Percentiles rank a stretch among this genome's conserved stretches.
Conservation (phyloP, 2,329 filamentous ascomycete genomes). For the Talaromyces sp. region DNA sequence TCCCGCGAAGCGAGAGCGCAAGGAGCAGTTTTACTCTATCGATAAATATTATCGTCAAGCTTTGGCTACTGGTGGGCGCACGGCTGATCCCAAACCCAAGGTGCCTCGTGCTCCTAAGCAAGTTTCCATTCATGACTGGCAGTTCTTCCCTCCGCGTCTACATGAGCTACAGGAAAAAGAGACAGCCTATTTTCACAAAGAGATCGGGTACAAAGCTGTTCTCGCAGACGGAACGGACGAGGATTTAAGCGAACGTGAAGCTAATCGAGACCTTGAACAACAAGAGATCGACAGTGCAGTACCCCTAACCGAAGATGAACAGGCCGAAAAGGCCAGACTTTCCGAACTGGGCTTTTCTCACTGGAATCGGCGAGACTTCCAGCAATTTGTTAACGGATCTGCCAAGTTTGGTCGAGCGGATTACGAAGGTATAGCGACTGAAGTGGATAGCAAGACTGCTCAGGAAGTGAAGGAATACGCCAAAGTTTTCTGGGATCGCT, state of each 20-base stretch:
- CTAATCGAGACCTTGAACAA: constrained; percentile 81
- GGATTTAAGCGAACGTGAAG: constrained; percentile 77
- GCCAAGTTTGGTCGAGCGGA: constrained; percentile 86
- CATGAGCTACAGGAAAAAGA: constrained; percentile 91
- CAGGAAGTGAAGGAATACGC: constrained; percentile 86
- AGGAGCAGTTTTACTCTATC: constrained; percentile 96
- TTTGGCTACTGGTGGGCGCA: constrained; percentile 72
- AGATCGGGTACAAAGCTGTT: constrained; percentile 91
- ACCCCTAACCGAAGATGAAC: constrained; percentile 81
- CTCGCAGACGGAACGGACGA: constrained; percentile 84
- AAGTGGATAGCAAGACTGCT: constrained; percentile 84
- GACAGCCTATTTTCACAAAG: constrained; percentile 91
- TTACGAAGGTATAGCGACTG: constrained; percentile 76
- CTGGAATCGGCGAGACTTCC: constrained; percentile 97
- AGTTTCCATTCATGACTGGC: constrained; percentile 86
- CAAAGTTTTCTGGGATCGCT: constrained; percentile 93
- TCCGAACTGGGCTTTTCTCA: constrained; percentile 81
- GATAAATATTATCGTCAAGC: constrained; percentile 97
- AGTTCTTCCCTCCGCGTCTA: constrained; percentile 85
- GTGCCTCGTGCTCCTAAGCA: constrained; percentile 95
- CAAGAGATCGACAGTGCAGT: constrained; percentile 88
- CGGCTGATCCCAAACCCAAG: constrained; percentile 84
- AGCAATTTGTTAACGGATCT: constrained; percentile 94
- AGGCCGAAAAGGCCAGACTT: constrained; percentile 75
- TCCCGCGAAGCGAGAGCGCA: constrained; percentile 94